These are phyloP conservation scores for Boechera divaricarpa DNA, from an alignment of 345 rosid genomes.

Conservation along the genomic window DNA sequence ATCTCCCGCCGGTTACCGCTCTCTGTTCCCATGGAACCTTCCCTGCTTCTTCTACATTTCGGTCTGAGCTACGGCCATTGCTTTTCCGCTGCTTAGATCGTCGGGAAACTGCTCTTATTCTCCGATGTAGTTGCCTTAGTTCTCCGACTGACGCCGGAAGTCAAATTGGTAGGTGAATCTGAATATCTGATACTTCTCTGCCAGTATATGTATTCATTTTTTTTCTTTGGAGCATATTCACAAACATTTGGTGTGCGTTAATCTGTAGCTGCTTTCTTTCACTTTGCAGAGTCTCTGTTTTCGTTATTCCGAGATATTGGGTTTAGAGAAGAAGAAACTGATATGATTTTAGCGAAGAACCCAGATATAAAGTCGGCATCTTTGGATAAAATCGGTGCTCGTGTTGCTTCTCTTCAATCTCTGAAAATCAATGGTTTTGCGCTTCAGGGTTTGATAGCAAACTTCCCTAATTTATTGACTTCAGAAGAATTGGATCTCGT, in stretches of 20 bases:
- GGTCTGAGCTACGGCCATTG: constrained; percentile 33
- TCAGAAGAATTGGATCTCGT: constrained; percentile 57
- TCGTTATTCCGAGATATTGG: constrained; percentile 54
- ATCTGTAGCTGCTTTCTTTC: background rate
- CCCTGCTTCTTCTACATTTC: constrained; percentile 31
- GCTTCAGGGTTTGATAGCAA: constrained; percentile 58
- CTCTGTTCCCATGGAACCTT: constrained; percentile 30
- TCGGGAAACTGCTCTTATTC: constrained; percentile 25
- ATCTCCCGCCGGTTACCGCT: constrained; percentile 29
- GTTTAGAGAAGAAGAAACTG: constrained; percentile 50
- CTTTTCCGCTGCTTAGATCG: constrained; percentile 16
- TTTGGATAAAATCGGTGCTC: constrained; percentile 48
- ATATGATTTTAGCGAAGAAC: constrained; percentile 48
- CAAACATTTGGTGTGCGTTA: constrained; percentile 35
- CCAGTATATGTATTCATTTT: background rate
- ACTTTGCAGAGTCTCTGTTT: constrained; percentile 51
- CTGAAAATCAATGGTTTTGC: constrained; percentile 55
- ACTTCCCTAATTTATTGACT: constrained; percentile 55
- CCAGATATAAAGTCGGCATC: constrained; percentile 48
- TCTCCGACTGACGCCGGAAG: constrained; percentile 6
- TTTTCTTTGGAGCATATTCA: constrained; percentile 42
- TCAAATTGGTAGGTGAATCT: constrained; percentile 46
- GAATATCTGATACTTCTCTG: background rate
- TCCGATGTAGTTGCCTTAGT: constrained; percentile 45
- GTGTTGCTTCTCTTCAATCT: constrained; percentile 55